Evolutionary conservation across 164 flowering plant genomes (phyloP), one percentile per base, ranked within the genome.

Genomic region (Nymphaea colorata): DNA sequence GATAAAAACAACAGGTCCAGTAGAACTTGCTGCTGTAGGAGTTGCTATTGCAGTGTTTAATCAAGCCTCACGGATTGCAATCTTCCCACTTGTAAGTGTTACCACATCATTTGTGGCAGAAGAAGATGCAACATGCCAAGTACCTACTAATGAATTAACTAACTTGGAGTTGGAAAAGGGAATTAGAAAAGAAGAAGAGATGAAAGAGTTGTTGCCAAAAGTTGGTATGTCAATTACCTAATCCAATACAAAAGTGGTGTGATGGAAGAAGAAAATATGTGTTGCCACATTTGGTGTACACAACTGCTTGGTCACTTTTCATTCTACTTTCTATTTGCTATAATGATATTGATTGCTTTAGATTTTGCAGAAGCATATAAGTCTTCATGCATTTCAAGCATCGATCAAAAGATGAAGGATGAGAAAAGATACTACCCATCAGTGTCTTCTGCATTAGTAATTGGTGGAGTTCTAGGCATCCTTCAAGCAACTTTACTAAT

Each of bases 1-100:
- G 36, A 25, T 25, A 25, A 25, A 51, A 51, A 51, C 14, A 51
- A 10, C 71, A 89, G 93, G 96, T 72, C 79, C 94, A 2, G 84
- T 88, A 64, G 89, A 85, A 68, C 86, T 83, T 62, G 87, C 89
- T 67, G 84, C 84, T 59, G 89, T 85, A 4, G 89, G 89, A 67
- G 83, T 82, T 64, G 64, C 89, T 15, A 84, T 85, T 72, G 87
- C 89, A 42, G 42, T 85, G 10, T 79, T 85, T 73, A 85, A 84
- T 69, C 89, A 85, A 73, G 84, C 68, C 7, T 85, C 87, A 43
- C 77, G 78, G 57, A 72, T 85, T 57, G 79, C 89, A 62, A 85
- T 85, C 59, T 85, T 85, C 64, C 89, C 89, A 15, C 79, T 85
- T 53, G 87, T 84, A 4, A 84, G 87, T 72, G 67, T 85, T 44